Percentiles rank a stretch among this genome's conserved stretches.
These are phyloP conservation scores for Aureobasidium leucospermi DNA, from an alignment of 2,329 filamentous ascomycete species.

Conservation along the genomic window DNA sequence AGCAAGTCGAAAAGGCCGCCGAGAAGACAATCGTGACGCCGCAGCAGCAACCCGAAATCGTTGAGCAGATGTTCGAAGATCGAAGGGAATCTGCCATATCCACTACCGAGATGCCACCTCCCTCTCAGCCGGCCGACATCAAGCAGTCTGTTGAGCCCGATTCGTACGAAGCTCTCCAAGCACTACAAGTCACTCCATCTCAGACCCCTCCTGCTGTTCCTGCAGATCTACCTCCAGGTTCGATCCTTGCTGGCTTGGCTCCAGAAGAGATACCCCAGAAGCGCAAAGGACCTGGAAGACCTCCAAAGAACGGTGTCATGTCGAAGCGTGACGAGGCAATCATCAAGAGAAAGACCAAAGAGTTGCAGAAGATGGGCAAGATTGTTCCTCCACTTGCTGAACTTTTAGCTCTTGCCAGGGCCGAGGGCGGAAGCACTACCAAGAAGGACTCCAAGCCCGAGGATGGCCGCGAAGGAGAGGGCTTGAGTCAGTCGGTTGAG, in stretches of 20 bases:
- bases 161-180: background rate
- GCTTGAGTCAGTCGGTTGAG: conserved; percentile 8
- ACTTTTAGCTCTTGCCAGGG: conserved; percentile 27
- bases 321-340: conserved; percentile 58
- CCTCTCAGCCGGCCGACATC: conserved; percentile 12
- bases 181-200: background rate
- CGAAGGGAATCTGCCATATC: conserved; percentile 5
- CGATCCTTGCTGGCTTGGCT: conserved; percentile 25
- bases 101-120: conserved; percentile 10
- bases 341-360: conserved; percentile 29
- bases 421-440: conserved; percentile 19
- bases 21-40: conserved; percentile 5
- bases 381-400: conserved; percentile 23
- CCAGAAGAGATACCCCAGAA: conserved; percentile 45
- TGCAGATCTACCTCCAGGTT: conserved; percentile 20
- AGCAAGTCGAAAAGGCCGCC: conserved; percentile 14
- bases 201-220: conserved; percentile 15
- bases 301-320: conserved; percentile 77
- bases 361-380: conserved; percentile 28
- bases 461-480: conserved; percentile 12
- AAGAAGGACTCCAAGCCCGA: conserved; percentile 19
- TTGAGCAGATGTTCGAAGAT: background rate
- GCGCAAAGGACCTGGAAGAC: conserved; percentile 70
- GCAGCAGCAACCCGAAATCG: background rate
- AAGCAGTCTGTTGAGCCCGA: conserved; percentile 14